Conservation (phyloP, 2,329 filamentous ascomycete species). For the Diaporthe sp. region DNA sequence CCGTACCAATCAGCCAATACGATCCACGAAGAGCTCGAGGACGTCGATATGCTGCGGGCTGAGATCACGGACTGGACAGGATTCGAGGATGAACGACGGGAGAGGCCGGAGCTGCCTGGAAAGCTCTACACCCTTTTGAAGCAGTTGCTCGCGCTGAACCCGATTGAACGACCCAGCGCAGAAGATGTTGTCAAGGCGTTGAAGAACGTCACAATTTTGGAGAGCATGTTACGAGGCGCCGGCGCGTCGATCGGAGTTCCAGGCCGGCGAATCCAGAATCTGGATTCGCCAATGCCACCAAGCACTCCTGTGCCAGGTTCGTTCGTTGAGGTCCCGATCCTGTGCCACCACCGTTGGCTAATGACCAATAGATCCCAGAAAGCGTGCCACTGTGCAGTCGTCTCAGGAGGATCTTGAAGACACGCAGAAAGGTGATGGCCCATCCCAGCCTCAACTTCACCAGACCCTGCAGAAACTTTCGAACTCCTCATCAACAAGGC, state of each 20-base stretch:
- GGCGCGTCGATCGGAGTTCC: slow-evolving; percentile 53
- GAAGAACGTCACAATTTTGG: slow-evolving; percentile 70
- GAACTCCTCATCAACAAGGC: slow-evolving; percentile 42
- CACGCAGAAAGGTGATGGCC: slow-evolving; percentile 38
- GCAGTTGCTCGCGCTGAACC: slow-evolving; percentile 81
- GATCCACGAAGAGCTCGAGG: slow-evolving; percentile 90
- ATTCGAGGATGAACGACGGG: slow-evolving; percentile 80
- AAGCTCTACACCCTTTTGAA: slow-evolving; percentile 88
- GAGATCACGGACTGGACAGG: slow-evolving; percentile 92
- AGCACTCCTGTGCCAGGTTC: slow-evolving; percentile 60
- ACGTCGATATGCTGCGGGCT: slow-evolving; percentile 83
- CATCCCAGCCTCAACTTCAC: slow-evolving; percentile 42
- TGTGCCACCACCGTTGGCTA: slow-evolving; percentile 12
- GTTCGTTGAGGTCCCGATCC: slow-evolving; percentile 42
- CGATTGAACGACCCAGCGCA: slow-evolving; percentile 81
- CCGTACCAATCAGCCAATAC: slow-evolving; percentile 88
- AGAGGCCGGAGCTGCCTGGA: slow-evolving; percentile 84
- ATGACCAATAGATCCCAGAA: slow-evolving; percentile 44
- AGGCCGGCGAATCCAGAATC: slow-evolving; percentile 61
- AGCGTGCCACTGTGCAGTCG: slow-evolving; percentile 45
- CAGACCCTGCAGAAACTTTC: slow-evolving; percentile 47
- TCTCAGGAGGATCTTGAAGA: slow-evolving; percentile 45
- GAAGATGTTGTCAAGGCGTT: slow-evolving; percentile 86
- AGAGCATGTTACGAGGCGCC: slow-evolving; percentile 49
- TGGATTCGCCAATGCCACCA: slow-evolving; percentile 64